Conservation (phyloP, 345 rosid genomes). For the Trapa bicornis region DNA sequence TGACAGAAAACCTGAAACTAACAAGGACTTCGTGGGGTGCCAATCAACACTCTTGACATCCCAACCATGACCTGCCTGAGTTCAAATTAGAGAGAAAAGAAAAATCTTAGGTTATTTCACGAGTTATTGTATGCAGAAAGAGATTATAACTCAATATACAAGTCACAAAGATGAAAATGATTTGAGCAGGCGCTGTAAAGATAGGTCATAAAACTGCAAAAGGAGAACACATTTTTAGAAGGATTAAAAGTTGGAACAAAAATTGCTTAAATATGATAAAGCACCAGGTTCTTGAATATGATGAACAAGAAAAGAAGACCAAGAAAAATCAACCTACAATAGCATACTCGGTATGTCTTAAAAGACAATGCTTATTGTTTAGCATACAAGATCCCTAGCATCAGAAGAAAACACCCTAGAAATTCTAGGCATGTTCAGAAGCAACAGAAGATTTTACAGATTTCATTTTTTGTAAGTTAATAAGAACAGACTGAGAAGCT, state of each 20-base stretch:
- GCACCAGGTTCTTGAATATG: neutral
- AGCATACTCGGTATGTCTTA: neutral
- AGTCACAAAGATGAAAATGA: neutral
- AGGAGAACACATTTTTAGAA: neutral
- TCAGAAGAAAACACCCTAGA: no score
- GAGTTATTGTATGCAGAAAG: neutral
- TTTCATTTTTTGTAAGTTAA: no score
- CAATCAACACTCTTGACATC: constrained; percentile 99
- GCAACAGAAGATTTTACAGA: no score
- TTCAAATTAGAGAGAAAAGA: constrained; percentile 39
- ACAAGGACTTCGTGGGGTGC: constrained; percentile 66
- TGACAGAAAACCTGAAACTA: constrained; percentile 66
- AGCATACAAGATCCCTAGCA: neutral
- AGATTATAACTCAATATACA: neutral
- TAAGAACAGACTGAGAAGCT: no score
- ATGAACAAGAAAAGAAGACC: neutral
- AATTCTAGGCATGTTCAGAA: no score
- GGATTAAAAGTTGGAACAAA: neutral
- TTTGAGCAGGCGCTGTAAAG: neutral
- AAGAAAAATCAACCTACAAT: neutral
- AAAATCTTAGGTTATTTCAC: constrained; percentile 36
- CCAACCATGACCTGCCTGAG: constrained; percentile 99
- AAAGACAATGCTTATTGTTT: neutral
- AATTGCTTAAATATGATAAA: neutral
- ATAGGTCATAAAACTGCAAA: neutral